Base-by-base conservation (phyloP, 176 grass and related monocot genomes). In the Elaeis guineensis region DNA sequence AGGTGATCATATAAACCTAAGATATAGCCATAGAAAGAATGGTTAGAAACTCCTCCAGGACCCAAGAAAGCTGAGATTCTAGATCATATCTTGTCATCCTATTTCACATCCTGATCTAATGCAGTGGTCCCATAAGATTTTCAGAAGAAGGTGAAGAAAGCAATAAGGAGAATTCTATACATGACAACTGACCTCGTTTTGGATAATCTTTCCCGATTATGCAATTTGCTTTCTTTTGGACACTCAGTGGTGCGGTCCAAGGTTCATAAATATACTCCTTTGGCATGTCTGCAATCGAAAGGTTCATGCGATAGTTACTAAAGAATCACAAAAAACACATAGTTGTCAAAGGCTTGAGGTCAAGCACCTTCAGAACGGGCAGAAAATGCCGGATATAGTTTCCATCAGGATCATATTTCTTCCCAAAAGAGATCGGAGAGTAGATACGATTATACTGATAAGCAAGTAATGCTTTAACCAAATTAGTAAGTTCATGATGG, bases 251-350 rank as follows among this genome's bases (percentile, higher is more conserved):
- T 58, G 84, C 93, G 21, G 73, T 92, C 87, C 93, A 98, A 68
- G 93, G 87, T 71, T 98, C 87, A 26, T 92, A 98, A 51, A 92
- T 92, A 71, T 98, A 86, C 65, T 98, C 78, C 70, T 58, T 97
- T 9, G 87, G 93, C 76, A 97, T 91, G 72, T 91, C 93, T 92
- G 52, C 17, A 78, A 70, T 44, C 14, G 58, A 56, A 17, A 66
- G 23, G 11, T 12, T 15, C 16, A 32, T 44, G 35, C 17, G 5
- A 16, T 28, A 54, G 17, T 17, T 35, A 16, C 15, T 1, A 32
- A 26, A 55, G 53, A 16, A 62, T 35, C 15, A 44, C 9, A 44
- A 12, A 35, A 23, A 4, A 21, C 6, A 55, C 17, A 18, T 75
- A 25, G 24, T 52, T 28, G 49, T 39, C 58, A 52, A 71, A 72